Evolutionary conservation across 768 basidiomycete genomes (phyloP).

Genomic region (Gyrodon lividus): DNA sequence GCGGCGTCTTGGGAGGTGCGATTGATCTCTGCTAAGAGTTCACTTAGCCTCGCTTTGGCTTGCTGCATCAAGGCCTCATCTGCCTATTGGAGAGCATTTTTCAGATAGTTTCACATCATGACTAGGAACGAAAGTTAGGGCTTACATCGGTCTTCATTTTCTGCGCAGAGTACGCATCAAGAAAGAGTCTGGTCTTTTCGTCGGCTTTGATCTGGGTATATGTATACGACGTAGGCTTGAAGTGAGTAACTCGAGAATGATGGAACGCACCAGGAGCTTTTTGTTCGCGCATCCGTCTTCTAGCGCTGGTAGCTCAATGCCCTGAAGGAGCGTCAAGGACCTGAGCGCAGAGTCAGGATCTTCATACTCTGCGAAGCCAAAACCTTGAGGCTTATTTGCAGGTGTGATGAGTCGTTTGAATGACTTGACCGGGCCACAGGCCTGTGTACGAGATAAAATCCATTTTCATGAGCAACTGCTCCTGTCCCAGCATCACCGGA

Average conservation of each 20-base stretch:
- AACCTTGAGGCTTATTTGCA: constrained; percentile 91
- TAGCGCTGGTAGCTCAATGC: constrained; percentile 59
- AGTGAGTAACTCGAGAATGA: background rate
- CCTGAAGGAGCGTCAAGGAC: constrained; percentile 63
- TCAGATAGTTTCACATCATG: background rate
- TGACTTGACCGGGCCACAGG: constrained; percentile 85
- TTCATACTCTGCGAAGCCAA: constrained; percentile 95
- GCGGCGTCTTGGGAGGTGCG: constrained; percentile 72
- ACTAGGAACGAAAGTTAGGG: background rate
- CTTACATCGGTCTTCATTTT: constrained; percentile 82
- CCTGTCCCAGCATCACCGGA: background rate
- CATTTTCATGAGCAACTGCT: background rate
- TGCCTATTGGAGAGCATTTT: constrained; percentile 41
- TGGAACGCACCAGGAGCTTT: constrained; percentile 62
- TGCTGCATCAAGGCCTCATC: constrained; percentile 67
- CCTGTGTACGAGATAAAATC: constrained; percentile 43
- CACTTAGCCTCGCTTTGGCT: constrained; percentile 63
- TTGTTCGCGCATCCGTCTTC: constrained; percentile 62
- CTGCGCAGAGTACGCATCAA: constrained; percentile 82
- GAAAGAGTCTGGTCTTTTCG: constrained; percentile 85
- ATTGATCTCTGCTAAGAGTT: constrained; percentile 69
- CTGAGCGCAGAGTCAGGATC: constrained; percentile 90
- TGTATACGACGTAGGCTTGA: constrained; percentile 41
- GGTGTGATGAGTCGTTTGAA: constrained; percentile 93
- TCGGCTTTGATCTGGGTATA: constrained; percentile 82